These are phyloP conservation scores for Adenanthera pavonina DNA, from an alignment of 306 rosid genomes.

Conservation along the genomic window DNA sequence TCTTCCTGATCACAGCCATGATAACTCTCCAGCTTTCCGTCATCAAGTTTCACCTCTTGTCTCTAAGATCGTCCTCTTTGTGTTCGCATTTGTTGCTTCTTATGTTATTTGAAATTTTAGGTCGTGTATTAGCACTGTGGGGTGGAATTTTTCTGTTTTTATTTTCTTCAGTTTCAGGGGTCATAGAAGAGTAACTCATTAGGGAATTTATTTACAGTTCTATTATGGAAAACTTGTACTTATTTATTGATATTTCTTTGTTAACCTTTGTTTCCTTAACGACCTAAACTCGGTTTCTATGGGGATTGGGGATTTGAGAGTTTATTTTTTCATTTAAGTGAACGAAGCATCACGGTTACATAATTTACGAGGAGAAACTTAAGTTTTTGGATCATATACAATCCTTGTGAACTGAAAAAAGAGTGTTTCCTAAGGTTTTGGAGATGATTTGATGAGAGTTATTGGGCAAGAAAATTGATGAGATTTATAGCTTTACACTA, in stretches of 20 bases:
- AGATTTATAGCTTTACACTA: not conserved
- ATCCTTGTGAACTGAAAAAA: not conserved
- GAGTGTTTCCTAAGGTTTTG: not conserved
- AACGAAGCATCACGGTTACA: not conserved
- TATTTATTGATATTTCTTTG: not conserved
- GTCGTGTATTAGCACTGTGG: not conserved
- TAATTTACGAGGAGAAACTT: not conserved
- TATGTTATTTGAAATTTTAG: not conserved
- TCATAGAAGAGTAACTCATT: not conserved
- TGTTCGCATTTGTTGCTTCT: constrained; percentile 27
- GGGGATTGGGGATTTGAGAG: no score
- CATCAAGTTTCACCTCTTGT: constrained; percentile 24
- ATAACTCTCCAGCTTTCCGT: constrained; percentile 39
- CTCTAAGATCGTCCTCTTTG: constrained; percentile 36
- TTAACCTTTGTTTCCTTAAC: not conserved
- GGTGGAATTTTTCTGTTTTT: not conserved
- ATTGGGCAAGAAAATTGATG: not conserved
- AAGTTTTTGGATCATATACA: not conserved
- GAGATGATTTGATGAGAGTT: no score
- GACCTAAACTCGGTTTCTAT: not conserved
- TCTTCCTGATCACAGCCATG: constrained; percentile 4
- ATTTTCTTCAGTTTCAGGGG: not conserved
- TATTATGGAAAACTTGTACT: no score
- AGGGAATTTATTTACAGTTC: no score
- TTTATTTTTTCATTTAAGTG: no score